These are phyloP conservation scores for Boletus rubescentipes DNA, from an alignment of 768 basidiomycete species.

Conservation along the genomic window DNA sequence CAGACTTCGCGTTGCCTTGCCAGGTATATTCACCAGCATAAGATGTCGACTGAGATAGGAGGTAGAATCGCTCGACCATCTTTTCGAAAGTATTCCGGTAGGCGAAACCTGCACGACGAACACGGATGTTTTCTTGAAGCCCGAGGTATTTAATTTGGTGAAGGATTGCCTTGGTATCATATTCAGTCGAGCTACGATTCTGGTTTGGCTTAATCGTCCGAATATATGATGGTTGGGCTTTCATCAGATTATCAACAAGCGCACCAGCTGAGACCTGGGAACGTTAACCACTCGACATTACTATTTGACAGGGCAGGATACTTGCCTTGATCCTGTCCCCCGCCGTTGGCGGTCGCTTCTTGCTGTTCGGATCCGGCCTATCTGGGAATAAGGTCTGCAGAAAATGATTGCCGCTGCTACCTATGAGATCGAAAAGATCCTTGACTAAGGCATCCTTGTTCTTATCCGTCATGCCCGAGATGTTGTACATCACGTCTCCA, in stretches of 20 bases:
- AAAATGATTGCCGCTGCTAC: constrained; percentile 78
- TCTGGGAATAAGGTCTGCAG: constrained; percentile 89
- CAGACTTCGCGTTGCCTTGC: constrained; percentile 86
- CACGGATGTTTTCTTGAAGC: constrained; percentile 96
- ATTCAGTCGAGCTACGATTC: constrained; percentile 89
- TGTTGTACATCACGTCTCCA: constrained; percentile 98
- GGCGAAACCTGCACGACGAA: constrained; percentile 95
- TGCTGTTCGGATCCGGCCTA: constrained; percentile 92
- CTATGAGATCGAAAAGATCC: constrained; percentile 89
- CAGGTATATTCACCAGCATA: constrained; percentile 99
- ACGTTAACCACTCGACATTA: background rate
- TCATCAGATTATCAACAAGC: constrained; percentile 97
- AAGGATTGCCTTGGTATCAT: constrained; percentile 90
- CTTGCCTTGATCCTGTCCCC: constrained; percentile 94
- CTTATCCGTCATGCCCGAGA: constrained; percentile 98
- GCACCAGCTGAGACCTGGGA: constrained; percentile 85
- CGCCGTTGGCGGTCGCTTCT: constrained; percentile 97
- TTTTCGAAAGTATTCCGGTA: constrained; percentile 99
- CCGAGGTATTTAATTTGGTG: constrained; percentile 99
- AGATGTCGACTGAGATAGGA: constrained; percentile 91
- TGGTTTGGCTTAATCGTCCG: constrained; percentile 99
- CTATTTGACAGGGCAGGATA: background rate
- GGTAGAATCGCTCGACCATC: constrained; percentile 98
- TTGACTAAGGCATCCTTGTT: constrained; percentile 98
- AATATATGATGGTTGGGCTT: constrained; percentile 95